Percentiles rank a stretch among this genome's conserved stretches.
phyloP scores from a whole-genome alignment of 1,284 basidiomycete genomes.

The Inonotus obliquus region DNA sequence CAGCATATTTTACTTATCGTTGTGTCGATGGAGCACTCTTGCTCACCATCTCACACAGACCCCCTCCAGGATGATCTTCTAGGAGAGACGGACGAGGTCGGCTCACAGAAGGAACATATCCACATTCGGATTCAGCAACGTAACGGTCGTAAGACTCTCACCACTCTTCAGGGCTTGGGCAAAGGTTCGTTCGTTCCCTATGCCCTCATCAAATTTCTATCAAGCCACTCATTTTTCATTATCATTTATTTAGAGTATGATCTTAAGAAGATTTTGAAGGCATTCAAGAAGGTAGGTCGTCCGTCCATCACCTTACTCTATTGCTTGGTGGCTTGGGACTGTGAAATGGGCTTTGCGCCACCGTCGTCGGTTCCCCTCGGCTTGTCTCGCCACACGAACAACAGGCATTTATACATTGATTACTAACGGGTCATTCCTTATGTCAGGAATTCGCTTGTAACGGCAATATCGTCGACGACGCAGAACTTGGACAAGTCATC shows the following conservation, averaged over 20 bases:
- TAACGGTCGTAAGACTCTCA: constrained; percentile 99
- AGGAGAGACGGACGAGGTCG: constrained; percentile 68
- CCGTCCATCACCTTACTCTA: not conserved
- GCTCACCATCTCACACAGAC: constrained; percentile 32
- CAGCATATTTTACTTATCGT: not conserved
- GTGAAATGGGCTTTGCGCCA: not conserved
- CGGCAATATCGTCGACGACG: constrained; percentile 95
- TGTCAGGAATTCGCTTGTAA: constrained; percentile 97
- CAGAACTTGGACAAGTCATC: constrained; percentile 96
- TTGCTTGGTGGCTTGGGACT: not conserved
- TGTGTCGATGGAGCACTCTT: constrained; percentile 29
- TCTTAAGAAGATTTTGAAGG: constrained; percentile 97
- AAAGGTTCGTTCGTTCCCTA: constrained; percentile 59
- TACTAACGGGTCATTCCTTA: not conserved
- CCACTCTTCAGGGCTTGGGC: constrained; percentile 94
- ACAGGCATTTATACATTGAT: constrained; percentile 4
- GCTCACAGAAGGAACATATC: constrained; percentile 84
- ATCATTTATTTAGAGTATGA: constrained; percentile 75
- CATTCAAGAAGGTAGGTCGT: constrained; percentile 88
- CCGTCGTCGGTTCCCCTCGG: not conserved
- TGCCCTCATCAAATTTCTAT: not conserved
- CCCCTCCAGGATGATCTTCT: constrained; percentile 88
- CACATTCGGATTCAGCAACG: constrained; percentile 98
- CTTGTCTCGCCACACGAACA: not conserved
- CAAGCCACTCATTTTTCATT: not conserved